Evolutionary conservation across 192 early-diverging fungal genomes (phyloP).

Genomic region (Kickxella alabastrina): DNA sequence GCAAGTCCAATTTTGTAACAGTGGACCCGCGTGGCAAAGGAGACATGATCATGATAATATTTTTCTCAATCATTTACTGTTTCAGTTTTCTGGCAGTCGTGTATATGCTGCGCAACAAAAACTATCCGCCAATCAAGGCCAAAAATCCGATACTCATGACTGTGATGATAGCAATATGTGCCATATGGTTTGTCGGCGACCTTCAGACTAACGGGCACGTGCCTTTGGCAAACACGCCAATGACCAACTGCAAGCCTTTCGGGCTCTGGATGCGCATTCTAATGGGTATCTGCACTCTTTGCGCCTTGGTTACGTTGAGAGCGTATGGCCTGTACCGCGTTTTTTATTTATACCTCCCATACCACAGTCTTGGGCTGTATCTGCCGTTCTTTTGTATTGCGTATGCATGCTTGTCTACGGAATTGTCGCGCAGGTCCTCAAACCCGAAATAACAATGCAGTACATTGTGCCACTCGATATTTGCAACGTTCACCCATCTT

Average conservation of each 20-base stretch:
- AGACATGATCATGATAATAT: too few species aligned
- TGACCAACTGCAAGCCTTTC: conserved; percentile 33
- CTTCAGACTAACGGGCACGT: conserved; percentile 31
- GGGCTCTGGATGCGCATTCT: conserved; percentile 44
- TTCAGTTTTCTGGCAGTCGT: too few species aligned
- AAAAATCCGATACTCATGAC: conserved; percentile 31
- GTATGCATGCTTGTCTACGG: conserved; percentile 19
- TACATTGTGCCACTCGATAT: conserved; percentile 21
- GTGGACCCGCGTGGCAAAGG: too few species aligned
- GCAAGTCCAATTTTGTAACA: too few species aligned
- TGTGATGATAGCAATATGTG: neutral
- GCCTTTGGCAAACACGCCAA: conserved; percentile 4
- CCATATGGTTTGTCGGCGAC: conserved; percentile 35
- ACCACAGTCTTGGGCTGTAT: conserved; percentile 26
- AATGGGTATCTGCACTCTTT: conserved; percentile 26
- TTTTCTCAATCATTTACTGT: too few species aligned
- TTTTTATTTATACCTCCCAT: conserved; percentile 29
- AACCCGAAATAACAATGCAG: conserved; percentile 2
- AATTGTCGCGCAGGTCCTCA: conserved; percentile 21
- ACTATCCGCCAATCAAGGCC: too few species aligned
- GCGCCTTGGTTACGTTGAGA: conserved; percentile 27
- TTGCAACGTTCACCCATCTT: conserved; percentile 19
- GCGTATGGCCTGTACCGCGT: conserved; percentile 29
- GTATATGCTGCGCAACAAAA: too few species aligned
- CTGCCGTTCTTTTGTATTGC: conserved; percentile 15